Evolutionary conservation across 1,284 basidiomycete genomes (phyloP).

Genomic region (Amylostereum chailletii): DNA sequence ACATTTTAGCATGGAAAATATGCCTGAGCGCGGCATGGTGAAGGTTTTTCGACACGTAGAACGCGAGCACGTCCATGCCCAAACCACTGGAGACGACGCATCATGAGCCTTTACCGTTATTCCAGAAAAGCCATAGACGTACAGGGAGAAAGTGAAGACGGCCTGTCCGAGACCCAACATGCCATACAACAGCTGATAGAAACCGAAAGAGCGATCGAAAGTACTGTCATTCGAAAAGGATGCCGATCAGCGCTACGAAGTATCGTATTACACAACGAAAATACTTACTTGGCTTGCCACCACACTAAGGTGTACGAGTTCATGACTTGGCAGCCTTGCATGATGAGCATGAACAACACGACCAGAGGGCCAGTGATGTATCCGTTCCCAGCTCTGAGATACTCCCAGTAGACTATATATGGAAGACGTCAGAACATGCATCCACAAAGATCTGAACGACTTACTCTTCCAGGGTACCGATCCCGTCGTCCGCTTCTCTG

Average conservation of each 20-base stretch:
- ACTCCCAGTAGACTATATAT: conserved; percentile 55
- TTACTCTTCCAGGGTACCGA: conserved; percentile 48
- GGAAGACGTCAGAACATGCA: conserved; percentile 1
- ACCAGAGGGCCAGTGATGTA: conserved; percentile 48
- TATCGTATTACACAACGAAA: background rate
- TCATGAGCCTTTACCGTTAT: background rate
- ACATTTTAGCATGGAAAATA: conserved; percentile 73
- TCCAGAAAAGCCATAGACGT: conserved; percentile 15
- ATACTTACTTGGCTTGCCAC: conserved; percentile 59
- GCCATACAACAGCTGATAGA: conserved; percentile 72
- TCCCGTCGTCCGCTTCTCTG: conserved; percentile 58
- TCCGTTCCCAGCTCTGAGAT: conserved; percentile 58
- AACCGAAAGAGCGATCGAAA: conserved; percentile 39
- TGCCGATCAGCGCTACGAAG: background rate
- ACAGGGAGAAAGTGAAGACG: conserved; percentile 55
- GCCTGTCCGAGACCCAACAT: conserved; percentile 53
- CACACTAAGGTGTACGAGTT: conserved; percentile 64
- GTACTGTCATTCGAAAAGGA: conserved; percentile 23
- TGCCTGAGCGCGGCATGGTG: conserved; percentile 49
- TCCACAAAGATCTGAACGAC: conserved; percentile 5
- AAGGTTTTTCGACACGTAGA: conserved; percentile 51
- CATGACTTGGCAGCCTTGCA: conserved; percentile 60
- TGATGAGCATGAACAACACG: conserved; percentile 44
- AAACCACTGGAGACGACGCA: conserved; percentile 25
- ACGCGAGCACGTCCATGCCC: conserved; percentile 49